Evolutionary conservation across 495 filamentous ascomycete species (phyloP), one percentile per base, ranked within the genome.

Genomic region (Aspergillus haitiensis): DNA sequence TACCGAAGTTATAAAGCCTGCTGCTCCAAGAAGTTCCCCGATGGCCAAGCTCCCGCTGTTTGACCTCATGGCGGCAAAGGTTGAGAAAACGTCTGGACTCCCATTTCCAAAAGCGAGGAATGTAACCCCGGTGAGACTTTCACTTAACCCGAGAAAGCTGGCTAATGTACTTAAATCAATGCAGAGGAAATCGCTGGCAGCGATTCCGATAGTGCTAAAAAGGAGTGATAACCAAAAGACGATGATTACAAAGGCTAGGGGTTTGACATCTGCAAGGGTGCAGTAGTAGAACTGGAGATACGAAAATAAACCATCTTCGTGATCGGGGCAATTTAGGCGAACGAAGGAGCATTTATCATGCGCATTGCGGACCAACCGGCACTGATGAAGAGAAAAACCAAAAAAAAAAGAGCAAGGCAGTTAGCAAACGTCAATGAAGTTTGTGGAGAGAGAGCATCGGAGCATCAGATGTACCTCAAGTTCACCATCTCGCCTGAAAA

Each of bases 1-100:
- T 10, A 99, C 94, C 2, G 93, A 89, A 3, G 93, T 94, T 69
- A 99, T 99, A 73, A 99, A 99, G 47, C 89, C 85, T 12, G 95
- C 95, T 9, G 95, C 95, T 15, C 95, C 95, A 33, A 99, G 91
- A 52, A 99, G 79, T 74, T 99, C 95, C 34, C 95, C 95, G 60
- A 98, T 86, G 1, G 95, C 95, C 73, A 99, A 81, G 73, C 93
- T 97, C 4, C 92, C 95, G 67, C 92, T 96, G 65, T 98, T 90
- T 31, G 93, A 94, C 69, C 86, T 87, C 93, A 99, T 98, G 58
- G 95, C 95, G 33, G 93, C 95, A 68, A 98, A 97, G 3, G 95
- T 99, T 40, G 91, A 96, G 72, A 99, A 99, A 15, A 99, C 93
- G 73, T 99, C 95, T 0, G 95, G 95, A 63, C 93, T 97, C n/a